phyloP scores from a whole-genome alignment of 148 eudicot species.

The Rhododendron henanense region DNA sequence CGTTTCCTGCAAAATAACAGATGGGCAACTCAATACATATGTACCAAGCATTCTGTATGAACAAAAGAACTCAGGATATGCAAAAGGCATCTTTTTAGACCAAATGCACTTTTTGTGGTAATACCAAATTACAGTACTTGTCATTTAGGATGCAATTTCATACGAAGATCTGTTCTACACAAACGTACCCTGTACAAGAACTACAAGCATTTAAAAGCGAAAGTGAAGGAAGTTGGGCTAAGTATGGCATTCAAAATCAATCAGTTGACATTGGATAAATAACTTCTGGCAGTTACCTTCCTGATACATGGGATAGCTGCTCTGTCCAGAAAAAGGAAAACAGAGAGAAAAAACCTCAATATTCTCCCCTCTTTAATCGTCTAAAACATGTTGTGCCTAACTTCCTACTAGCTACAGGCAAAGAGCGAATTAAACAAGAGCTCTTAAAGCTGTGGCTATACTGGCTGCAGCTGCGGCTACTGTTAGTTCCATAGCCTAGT shows the following conservation, averaged over 20 bases:
- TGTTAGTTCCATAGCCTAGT: background rate
- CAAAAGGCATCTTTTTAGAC: background rate
- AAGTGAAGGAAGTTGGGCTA: background rate
- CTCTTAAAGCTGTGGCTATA: background rate
- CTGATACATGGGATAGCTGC: background rate
- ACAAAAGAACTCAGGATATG: background rate
- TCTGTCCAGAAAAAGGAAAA: background rate
- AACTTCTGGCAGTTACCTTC: background rate
- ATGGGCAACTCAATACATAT: background rate
- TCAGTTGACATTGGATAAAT: background rate
- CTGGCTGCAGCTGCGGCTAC: background rate
- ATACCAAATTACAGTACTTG: background rate
- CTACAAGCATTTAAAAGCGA: background rate
- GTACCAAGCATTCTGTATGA: background rate
- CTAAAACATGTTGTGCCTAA: background rate
- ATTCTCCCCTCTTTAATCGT: background rate
- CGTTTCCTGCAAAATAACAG: slow-evolving; percentile 26
- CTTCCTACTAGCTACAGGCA: background rate
- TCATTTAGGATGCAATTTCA: background rate
- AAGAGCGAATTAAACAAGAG: background rate
- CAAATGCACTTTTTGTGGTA: background rate
- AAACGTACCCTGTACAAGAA: background rate
- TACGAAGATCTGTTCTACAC: background rate
- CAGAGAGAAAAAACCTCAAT: background rate
- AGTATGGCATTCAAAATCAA: background rate